Percentiles rank a stretch among this genome's conserved stretches.
Evolutionary conservation across 192 early-diverging fungal species (phyloP).

Genomic region (Chytriomyces hyalinus): DNA sequence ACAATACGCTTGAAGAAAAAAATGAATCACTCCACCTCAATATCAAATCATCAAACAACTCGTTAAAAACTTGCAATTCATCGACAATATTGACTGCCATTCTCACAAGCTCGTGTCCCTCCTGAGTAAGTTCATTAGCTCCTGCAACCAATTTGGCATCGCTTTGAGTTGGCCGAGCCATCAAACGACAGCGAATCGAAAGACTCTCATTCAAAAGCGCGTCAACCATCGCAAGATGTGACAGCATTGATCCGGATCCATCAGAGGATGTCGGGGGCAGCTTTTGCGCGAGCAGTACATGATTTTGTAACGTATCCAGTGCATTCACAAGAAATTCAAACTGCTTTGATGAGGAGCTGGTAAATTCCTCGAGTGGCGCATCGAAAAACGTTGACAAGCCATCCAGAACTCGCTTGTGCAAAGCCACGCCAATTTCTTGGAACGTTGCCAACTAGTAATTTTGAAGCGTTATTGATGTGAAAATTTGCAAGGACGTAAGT

Average conservation of each 20-base stretch:
- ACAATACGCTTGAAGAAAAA: not conserved
- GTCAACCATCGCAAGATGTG: slow-evolving; percentile 4
- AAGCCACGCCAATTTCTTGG: not conserved
- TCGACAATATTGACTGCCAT: slow-evolving; percentile 18
- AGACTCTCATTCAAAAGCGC: slow-evolving; percentile 27
- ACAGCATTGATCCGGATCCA: not conserved
- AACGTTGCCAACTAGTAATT: slow-evolving; percentile 27
- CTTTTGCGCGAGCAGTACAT: not conserved
- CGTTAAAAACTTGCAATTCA: slow-evolving; percentile 38
- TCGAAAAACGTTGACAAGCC: slow-evolving; percentile 44
- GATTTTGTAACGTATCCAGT: not conserved
- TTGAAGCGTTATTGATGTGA: not conserved
- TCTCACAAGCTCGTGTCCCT: slow-evolving; percentile 19
- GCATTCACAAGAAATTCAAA: slow-evolving; percentile 36
- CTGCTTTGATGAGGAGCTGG: slow-evolving; percentile 11
- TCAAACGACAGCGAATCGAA: slow-evolving; percentile 37
- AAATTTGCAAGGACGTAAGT: not conserved
- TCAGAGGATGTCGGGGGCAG: not conserved
- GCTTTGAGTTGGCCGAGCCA: slow-evolving; percentile 29
- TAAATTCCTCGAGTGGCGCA: not conserved
- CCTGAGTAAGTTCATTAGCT: not conserved
- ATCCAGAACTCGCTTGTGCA: slow-evolving; percentile 18
- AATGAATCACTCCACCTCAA: slow-evolving; percentile 1
- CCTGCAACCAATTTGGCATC: not conserved
- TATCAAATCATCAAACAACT: slow-evolving; percentile 33